Evolutionary conservation across 805 yeast species (phyloP).

Genomic region (Metschnikowia henanensis): DNA sequence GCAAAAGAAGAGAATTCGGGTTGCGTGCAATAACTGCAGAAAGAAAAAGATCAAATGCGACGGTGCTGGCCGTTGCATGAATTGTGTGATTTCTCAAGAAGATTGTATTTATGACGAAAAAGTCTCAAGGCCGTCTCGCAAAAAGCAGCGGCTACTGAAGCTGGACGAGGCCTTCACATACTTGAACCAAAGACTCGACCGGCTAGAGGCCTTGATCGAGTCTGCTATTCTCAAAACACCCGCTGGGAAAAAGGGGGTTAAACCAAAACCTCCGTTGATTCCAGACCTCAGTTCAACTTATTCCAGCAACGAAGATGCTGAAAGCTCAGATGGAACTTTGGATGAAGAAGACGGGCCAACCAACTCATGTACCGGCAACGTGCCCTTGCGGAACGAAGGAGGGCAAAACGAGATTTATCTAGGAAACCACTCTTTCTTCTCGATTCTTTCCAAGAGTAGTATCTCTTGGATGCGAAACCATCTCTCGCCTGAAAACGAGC

Average conservation of each 20-base stretch:
- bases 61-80: slow-evolving; percentile 14
- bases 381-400: neutral
- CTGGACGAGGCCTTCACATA: slow-evolving; percentile 1
- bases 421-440: slow-evolving; percentile 38
- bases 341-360: neutral
- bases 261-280: too few relatives aligned
- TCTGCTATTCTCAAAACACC: neutral
- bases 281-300: neutral
- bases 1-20: slow-evolving; percentile 13
- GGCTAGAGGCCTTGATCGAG: slow-evolving; percentile 6
- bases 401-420: slow-evolving; percentile 23
- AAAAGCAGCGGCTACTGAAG: slow-evolving; percentile 1
- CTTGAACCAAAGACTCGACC: slow-evolving; percentile 8
- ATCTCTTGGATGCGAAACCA: slow-evolving; percentile 31
- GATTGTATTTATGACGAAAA: slow-evolving; percentile 16
- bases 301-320: slow-evolving; percentile 1
- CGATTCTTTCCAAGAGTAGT: slow-evolving; percentile 35
- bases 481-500: slow-evolving; percentile 23
- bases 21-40: slow-evolving; percentile 19
- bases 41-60: slow-evolving; percentile 18
- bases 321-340: neutral
- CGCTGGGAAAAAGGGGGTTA: neutral
- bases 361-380: neutral
- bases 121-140: slow-evolving; percentile 5
- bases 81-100: slow-evolving; percentile 12